These are phyloP conservation scores for Beauveria medogensis DNA, from an alignment of 2,329 filamentous ascomycete species.

Conservation along the genomic window DNA sequence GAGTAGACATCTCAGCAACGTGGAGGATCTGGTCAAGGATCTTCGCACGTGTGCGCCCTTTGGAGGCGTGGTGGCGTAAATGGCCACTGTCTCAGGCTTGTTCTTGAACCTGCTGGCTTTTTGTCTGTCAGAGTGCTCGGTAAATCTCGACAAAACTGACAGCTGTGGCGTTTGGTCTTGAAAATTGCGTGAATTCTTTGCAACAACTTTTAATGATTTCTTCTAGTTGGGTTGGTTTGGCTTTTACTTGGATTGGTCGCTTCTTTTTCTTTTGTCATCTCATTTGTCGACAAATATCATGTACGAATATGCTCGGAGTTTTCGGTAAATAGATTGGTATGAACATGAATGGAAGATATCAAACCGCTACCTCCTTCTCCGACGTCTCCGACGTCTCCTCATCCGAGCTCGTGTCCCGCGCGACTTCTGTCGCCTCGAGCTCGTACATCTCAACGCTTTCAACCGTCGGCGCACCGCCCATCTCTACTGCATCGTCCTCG, in stretches of 20 bases:
- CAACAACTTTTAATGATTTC: not conserved
- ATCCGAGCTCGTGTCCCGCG: not conserved
- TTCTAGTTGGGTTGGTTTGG: not conserved
- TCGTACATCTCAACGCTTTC: not conserved
- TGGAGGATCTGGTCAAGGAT: constrained; percentile 79
- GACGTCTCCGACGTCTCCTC: too few species aligned
- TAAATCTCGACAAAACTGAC: not conserved
- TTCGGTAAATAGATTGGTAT: constrained; percentile 1
- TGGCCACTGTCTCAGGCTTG: not conserved
- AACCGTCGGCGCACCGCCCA: not conserved
- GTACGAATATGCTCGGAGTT: constrained; percentile 9
- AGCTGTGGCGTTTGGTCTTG: not conserved
- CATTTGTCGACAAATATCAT: constrained; percentile 12
- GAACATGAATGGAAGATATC: not conserved
- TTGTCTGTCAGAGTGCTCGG: not conserved
- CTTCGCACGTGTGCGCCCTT: constrained; percentile 72
- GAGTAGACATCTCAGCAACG: constrained; percentile 69
- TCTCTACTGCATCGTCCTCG: not conserved
- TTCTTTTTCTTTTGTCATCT: constrained; percentile 6
- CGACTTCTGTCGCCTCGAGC: not conserved
- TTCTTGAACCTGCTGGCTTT: not conserved
- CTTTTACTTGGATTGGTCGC: constrained; percentile 5
- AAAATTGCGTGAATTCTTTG: not conserved
- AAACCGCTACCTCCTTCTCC: not conserved
- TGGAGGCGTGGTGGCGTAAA: constrained; percentile 47